Base-by-base conservation (phyloP, 257 asterid species). In the Fraxinus excelsior region DNA sequence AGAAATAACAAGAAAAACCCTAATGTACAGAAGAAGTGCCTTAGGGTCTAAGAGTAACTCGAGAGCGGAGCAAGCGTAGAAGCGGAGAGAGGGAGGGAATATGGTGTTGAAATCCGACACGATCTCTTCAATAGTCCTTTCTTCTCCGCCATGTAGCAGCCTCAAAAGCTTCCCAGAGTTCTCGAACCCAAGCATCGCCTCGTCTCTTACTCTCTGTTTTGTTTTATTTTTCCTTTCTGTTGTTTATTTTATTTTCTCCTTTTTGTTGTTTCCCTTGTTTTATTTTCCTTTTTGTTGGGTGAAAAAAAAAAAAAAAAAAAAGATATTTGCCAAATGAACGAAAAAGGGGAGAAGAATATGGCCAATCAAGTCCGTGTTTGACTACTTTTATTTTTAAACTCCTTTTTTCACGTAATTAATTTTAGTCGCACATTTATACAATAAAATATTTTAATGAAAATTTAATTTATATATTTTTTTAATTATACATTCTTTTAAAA, bases 31-130 rank as follows among this genome's bases (percentile, higher is more conserved):
- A 77, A 40, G 3, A 44, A 23, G 38, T 66, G 73, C 91, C 86
- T 86, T 81, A 75, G 87, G 81, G 86, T 86, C 91, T 32, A 89
- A 82, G 53, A 95, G 89, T 26, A 90, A 74, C 73, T 90, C 96
- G 77, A 95, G 90, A 44, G 97, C 89, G 51, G 91, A 83, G 87
- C 99, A 93, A 80, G 88, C 92, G 32, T 79, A 70, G 71, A 91
- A 90, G 64, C 86, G 87, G 37, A 79, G 76, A 46, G 92, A 84
- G 74, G 82, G 85, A 26, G 89, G 86, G 78, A 95, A 86, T 2
- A 77, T 78, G 67, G 91, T 79, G 81, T 40, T 80, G 84, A 92
- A 91, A 37, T 93, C 97, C 3, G 84, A 80, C 28, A 90, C 72
- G 83, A 95, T 90, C 79, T 91, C 93, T 46, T 95, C 91, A 32